Evolutionary conservation across 164 flowering plant species (phyloP).

Genomic region (Liriodendron chinense): DNA sequence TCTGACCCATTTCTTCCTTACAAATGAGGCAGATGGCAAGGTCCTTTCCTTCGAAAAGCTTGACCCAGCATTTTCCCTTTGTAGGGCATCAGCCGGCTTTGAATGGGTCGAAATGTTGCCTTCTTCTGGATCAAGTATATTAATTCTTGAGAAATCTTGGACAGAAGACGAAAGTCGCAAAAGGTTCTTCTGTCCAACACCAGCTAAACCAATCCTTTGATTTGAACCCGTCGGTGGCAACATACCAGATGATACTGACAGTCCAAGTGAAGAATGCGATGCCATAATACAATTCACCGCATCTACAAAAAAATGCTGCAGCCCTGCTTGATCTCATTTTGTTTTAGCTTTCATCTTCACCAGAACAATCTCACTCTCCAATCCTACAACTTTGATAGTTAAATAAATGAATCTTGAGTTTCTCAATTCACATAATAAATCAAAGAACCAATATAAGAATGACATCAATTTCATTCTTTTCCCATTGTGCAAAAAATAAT

Average conservation of each 20-base stretch:
- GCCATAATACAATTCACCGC: slow-evolving; percentile 36
- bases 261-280: slow-evolving; percentile 34
- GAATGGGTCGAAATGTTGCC: slow-evolving; percentile 17
- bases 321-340: slow-evolving; percentile 46
- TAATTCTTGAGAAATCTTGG: neutral
- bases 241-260: slow-evolving; percentile 37
- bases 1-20: slow-evolving; percentile 47
- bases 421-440: neutral
- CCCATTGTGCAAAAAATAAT: slow-evolving; percentile 7
- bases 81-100: slow-evolving; percentile 32
- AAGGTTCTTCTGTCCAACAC: slow-evolving; percentile 34
- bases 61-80: slow-evolving; percentile 46
- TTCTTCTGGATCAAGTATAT: neutral
- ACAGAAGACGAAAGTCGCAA: slow-evolving; percentile 70
- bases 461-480: neutral
- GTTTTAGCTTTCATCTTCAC: neutral
- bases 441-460: neutral
- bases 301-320: slow-evolving; percentile 27
- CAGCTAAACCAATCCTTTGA: slow-evolving; percentile 27
- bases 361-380: slow-evolving; percentile 8
- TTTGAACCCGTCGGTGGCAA: slow-evolving; percentile 33
- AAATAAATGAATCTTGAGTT: slow-evolving; percentile 2
- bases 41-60: slow-evolving; percentile 85
- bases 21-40: slow-evolving; percentile 33
- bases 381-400: slow-evolving; percentile 9